Conservation (phyloP, 352 stramenopile species). For the Phytophthora sojae region DNA sequence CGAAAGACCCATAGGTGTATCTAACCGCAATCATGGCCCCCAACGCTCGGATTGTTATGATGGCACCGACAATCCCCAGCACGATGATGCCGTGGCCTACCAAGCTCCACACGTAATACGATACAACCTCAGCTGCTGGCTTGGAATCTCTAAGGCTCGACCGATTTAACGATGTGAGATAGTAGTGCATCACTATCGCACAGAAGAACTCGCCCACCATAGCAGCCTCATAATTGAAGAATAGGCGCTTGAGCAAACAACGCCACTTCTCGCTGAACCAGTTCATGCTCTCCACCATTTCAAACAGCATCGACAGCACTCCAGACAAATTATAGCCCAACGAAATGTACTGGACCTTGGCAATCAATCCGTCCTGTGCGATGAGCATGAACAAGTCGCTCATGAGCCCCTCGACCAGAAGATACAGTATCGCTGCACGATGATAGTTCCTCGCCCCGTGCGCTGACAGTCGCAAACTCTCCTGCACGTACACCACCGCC, state of each 20-base stretch:
- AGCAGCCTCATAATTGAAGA: constrained; percentile 34
- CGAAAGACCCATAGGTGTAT: constrained; percentile 13
- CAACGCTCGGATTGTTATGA: constrained; percentile 13
- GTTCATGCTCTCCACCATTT: constrained; percentile 24
- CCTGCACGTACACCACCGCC: constrained; percentile 24
- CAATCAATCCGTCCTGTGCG: constrained; percentile 19
- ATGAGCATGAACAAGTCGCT: constrained; percentile 31
- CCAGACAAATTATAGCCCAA: constrained; percentile 26
- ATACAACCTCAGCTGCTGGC: constrained; percentile 15
- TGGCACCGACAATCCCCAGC: constrained; percentile 18
- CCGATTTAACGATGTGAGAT: constrained; percentile 26
- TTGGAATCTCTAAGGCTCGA: constrained; percentile 16
- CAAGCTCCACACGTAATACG: constrained; percentile 27
- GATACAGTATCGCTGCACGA: constrained; percentile 20
- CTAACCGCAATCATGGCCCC: constrained; percentile 12
- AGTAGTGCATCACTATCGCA: constrained; percentile 19
- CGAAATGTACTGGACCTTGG: constrained; percentile 33
- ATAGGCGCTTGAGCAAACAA: constrained; percentile 11
- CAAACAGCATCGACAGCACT: constrained; percentile 28
- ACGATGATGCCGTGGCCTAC: constrained; percentile 22
- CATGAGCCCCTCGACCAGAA: constrained; percentile 33
- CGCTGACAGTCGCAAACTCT: constrained; percentile 19
- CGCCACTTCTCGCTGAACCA: not conserved
- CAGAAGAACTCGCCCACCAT: constrained; percentile 23
- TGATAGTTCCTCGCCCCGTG: constrained; percentile 30